Evolutionary conservation across 176 grass and related monocot species (phyloP), one percentile per base, ranked within the genome.

Genomic region (Lolium rigidum): DNA sequence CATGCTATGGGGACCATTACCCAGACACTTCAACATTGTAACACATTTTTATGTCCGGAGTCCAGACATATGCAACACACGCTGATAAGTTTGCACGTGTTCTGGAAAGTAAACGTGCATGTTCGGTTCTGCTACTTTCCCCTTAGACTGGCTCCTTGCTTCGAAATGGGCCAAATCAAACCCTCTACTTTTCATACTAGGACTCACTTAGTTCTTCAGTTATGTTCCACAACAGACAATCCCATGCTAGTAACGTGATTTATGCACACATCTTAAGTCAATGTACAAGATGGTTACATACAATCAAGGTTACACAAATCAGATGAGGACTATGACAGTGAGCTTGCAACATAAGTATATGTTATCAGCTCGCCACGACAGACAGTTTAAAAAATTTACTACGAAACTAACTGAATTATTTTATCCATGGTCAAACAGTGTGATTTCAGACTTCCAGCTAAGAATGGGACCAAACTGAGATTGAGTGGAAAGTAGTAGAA

Each of bases 11-110:
- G 16, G 22, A 1, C 6, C 12, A 74, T 49, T 63, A 24, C 20
- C 31, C 48, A 48, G 20, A 86, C 10, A 49, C 1, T 66, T 74
- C 9, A 63, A 74, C 61, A 77, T 78, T 79, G 13, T 79, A 79
- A 57, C 25, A 49, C 0, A 83, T 38, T 46, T 37, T 74, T 73
- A 79, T 10, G 56, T 74, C 31, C 28, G 7, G n/a, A 14, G 62
- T 65, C 62, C 2, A 1, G 7, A 46, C 25, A 78, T 72, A 73
- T 21, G 22, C 17, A 15, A 43, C 20, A 46, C 38, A 68, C 0
- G 39, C 37, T 47, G 51, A 35, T 61, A 74, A 66, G 9, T 44
- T 76, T 4, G 17, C 70, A 35, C 38, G 17, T 48, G 7, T 4
- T 70, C 58, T 59, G 2, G 10, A 26, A 61, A 17, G 21, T 22